Base-by-base conservation (phyloP, 495 filamentous ascomycete genomes). In the Amphirosellinia nigrospora region DNA sequence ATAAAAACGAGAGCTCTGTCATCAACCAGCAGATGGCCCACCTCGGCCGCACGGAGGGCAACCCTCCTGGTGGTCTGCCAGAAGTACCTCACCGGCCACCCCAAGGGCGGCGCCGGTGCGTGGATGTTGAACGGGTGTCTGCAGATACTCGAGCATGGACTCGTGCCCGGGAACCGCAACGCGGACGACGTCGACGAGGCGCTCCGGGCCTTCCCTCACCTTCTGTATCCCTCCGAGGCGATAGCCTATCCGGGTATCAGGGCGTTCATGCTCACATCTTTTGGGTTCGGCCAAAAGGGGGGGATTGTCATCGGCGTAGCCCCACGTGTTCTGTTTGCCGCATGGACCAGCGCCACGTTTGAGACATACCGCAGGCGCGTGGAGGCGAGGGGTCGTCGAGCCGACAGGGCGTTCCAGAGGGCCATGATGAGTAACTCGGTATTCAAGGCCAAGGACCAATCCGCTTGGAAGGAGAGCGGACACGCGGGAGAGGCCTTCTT, bases 121-220 rank as follows among this genome's bases (percentile, higher is more conserved):
- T 96, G 93, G 92, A 95, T 95, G 93, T 89, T 95, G 82, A 96
- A 96, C 81, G 93, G 93, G 62, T 90, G 89, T 72, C 79, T 96
- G 74, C 93, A 96, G 79, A 90, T 93, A 43, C 81, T 96, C 67
- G 92, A 95, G 77, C 86, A 83, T 60, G 93, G 93, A 72, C 81
- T 95, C n/a, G 92, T 96, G 61, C 93, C 93, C 9, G 93, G 93
- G 53, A 96, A 96, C 82, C 86, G 91, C 58, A 96, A 96, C 74
- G 93, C 93, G 28, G 93, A 96, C 78, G 94, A 96, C 75, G 87
- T 96, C 38, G 93, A 95, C 81, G 88, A 91, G 80, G 87, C 90
- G 41, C 89, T 96, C 84, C 91, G 94, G 82, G 87, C 93, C 72
- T 96, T 94, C 75, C 92, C 94, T 71, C 91, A 93, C 82, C 93